phyloP scores from a whole-genome alignment of 441 rosid genomes.

The Bruguiera hainesii region DNA sequence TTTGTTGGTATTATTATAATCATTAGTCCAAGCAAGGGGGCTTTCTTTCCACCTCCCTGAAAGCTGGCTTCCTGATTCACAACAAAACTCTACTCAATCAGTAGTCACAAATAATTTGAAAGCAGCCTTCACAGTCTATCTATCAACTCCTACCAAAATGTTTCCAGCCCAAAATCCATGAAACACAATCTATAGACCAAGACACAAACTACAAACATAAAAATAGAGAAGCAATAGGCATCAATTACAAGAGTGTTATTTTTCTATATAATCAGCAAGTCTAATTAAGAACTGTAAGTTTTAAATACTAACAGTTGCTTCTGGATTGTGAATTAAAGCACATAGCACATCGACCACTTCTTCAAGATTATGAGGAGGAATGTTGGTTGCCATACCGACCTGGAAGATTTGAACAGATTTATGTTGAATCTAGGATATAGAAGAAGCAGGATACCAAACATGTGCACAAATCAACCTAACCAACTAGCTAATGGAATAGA shows the following conservation, averaged over 20 bases:
- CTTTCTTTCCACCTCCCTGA: neutral
- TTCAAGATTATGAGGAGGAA: conserved; percentile 98
- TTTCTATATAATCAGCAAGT: neutral
- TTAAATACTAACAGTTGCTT: conserved; percentile 64
- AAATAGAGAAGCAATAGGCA: neutral
- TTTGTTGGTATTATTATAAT: no score
- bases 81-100: no score
- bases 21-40: neutral
- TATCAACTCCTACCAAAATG: neutral
- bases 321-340: conserved; percentile 86
- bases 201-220: neutral
- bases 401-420: conserved; percentile 23
- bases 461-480: conserved; percentile 3
- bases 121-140: neutral
- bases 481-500: conserved; percentile 4
- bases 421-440: conserved; percentile 1
- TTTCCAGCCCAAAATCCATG: neutral
- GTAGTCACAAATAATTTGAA: no score
- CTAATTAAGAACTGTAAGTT: neutral
- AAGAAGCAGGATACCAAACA: conserved; percentile 6
- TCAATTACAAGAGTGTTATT: neutral
- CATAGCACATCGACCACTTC: conserved; percentile 95
- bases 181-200: conserved; percentile 1
- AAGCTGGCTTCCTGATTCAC: no score
- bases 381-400: conserved; percentile 99